These are phyloP conservation scores for Houttuynia cordata DNA, from an alignment of 164 flowering plant genomes.

Conservation along the genomic window DNA sequence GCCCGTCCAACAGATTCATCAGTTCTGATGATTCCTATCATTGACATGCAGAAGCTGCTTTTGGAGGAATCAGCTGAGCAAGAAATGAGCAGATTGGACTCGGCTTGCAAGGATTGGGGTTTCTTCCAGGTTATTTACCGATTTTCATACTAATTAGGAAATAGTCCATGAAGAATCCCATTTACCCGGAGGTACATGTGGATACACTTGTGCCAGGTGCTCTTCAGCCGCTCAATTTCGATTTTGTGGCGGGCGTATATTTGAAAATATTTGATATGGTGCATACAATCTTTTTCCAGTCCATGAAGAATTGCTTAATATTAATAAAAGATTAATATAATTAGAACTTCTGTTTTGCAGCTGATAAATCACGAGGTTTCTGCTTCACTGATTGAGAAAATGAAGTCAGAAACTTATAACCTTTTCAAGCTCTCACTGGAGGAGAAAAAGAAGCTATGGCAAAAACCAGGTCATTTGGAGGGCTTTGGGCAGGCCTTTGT, in stretches of 20 bases:
- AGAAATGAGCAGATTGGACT: conserved; percentile 28
- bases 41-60: conserved; percentile 22
- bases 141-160: background rate
- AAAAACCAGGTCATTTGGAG: conserved; percentile 23
- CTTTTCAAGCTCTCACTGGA: conserved; percentile 38
- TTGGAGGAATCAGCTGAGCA: conserved; percentile 6
- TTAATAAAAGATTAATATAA: background rate
- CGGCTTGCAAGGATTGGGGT: conserved; percentile 34
- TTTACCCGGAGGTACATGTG: too few relatives aligned
- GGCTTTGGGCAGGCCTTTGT: conserved; percentile 51
- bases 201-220: too few relatives aligned
- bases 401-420: conserved; percentile 25
- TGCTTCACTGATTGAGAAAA: conserved; percentile 22
- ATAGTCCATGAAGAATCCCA: too few relatives aligned
- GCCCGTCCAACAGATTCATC: background rate
- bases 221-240: too few relatives aligned
- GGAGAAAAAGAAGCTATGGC: conserved; percentile 32
- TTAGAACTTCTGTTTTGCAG: conserved; percentile 8
- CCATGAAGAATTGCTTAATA: background rate
- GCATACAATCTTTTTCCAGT: too few relatives aligned
- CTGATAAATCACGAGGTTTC: conserved; percentile 36
- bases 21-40: conserved; percentile 15
- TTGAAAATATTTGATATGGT: too few relatives aligned
- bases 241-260: too few relatives aligned
- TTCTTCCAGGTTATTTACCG: conserved; percentile 25